Conservation (phyloP, 345 rosid genomes). For the Dipteronia sinensis region DNA sequence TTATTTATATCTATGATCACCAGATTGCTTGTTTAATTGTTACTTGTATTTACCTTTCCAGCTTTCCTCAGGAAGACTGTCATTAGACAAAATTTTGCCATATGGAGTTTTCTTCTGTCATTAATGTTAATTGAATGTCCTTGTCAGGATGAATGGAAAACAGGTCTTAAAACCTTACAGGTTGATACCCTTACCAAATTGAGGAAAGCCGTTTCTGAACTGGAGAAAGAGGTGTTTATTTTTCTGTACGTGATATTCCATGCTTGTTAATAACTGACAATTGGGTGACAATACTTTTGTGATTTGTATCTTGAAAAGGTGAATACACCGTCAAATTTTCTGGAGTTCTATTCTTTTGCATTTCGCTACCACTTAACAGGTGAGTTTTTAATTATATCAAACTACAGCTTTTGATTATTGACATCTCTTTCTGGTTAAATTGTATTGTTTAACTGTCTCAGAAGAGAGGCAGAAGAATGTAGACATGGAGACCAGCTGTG, state of each 20-base stretch:
- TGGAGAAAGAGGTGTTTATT: constrained; percentile 48
- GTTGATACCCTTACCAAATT: constrained; percentile 40
- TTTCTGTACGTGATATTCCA: neutral
- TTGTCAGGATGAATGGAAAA: constrained; percentile 54
- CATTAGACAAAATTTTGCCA: neutral
- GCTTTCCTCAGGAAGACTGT: neutral
- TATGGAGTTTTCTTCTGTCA: neutral
- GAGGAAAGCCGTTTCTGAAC: constrained; percentile 32
- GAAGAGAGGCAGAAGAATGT: constrained; percentile 59
- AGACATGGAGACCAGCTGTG: constrained; percentile 55
- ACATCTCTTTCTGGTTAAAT: neutral
- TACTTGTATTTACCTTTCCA: neutral
- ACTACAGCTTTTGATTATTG: neutral
- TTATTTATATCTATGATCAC: neutral
- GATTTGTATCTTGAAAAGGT: constrained; percentile 33
- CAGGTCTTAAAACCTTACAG: constrained; percentile 45
- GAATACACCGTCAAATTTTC: constrained; percentile 30
- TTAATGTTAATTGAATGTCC: constrained; percentile 2
- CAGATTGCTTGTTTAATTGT: neutral
- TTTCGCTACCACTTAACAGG: constrained; percentile 60
- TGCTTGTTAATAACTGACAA: neutral
- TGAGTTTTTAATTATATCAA: constrained; percentile 19
- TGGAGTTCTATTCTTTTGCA: constrained; percentile 49
- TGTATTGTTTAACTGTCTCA: constrained; percentile 24
- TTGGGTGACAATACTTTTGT: constrained; percentile 3